Conservation (phyloP, 1,139 yeast genomes). For the Diutina neorugosa region DNA sequence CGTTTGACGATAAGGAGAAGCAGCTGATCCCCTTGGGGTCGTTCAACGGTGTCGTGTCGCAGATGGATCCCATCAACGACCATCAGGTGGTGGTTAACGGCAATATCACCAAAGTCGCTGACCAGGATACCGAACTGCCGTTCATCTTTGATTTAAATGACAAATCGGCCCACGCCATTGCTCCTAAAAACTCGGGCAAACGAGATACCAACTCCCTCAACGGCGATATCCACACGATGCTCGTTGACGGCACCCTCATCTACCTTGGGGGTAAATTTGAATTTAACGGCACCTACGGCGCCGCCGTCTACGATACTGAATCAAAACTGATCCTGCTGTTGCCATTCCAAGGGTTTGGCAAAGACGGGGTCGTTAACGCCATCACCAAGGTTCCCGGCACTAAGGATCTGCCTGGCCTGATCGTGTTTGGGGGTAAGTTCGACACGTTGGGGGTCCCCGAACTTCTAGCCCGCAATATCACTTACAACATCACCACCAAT, state of each 20-base stretch:
- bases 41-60: slow-evolving; percentile 17
- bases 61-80: slow-evolving; percentile 15
- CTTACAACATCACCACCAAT: slow-evolving; percentile 11
- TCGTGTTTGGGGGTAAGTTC: slow-evolving; percentile 76
- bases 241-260: slow-evolving; percentile 33
- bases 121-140: slow-evolving; percentile 33
- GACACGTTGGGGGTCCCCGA: slow-evolving; percentile 45
- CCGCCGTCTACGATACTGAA: slow-evolving; percentile 50
- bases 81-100: slow-evolving; percentile 33
- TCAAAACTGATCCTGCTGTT: slow-evolving; percentile 32
- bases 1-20: slow-evolving; percentile 12
- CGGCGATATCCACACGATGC: slow-evolving; percentile 45
- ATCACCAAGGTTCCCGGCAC: slow-evolving; percentile 38
- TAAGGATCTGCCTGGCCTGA: slow-evolving; percentile 19
- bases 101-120: slow-evolving; percentile 24
- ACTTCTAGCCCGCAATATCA: slow-evolving; percentile 23
- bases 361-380: slow-evolving; percentile 48
- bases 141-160: slow-evolving; percentile 41
- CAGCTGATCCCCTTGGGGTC: slow-evolving; percentile 20
- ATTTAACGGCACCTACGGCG: slow-evolving; percentile 45
- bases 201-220: slow-evolving; percentile 18
- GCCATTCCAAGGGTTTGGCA: slow-evolving; percentile 71
- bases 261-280: slow-evolving; percentile 76
- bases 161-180: slow-evolving; percentile 27
- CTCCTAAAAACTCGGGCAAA: slow-evolving; percentile 10